Base-by-base conservation (phyloP, 73 alveolate species). In the Halteria grandinella region DNA sequence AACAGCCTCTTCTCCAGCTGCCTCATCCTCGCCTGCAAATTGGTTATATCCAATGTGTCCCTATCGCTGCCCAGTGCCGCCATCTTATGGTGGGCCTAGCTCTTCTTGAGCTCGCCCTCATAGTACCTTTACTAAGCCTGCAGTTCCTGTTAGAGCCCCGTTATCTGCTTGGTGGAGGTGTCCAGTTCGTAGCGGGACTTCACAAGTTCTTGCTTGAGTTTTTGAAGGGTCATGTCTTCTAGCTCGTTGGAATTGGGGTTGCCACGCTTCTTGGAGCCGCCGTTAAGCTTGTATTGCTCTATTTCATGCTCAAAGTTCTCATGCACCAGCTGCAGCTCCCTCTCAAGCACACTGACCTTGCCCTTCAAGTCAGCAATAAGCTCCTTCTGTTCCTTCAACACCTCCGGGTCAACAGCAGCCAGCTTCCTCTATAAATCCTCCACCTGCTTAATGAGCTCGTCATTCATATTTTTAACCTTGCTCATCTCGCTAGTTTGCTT, bases 301-400 rank as follows among this genome's bases (percentile, higher is more conserved):
- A 66, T 20, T 25, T 66, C 80, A 20, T 47, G 43, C 39, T 66
- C 63, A 10, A 66, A 12, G 5, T 17, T 45, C 6, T 41, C 66
- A 44, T 66, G 66, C 8, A 44, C 37, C n/a, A 29, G 24, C 32
- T 66, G 21, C 15, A 66, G 39, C 29, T 66, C 80, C 32, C 52
- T 44, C 21, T 66, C 80, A 5, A 66, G 53, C 4, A 66, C 32
- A 7, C 28, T 66, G 32, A 66, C 80, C 28, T 66, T 66, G 25
- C 43, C 29, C 21, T 66, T 66, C 14, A 66, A 31, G 29, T 66
- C 80, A 44, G 43, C 32, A 4, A 66, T 66, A 23, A 66, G 39
- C 17, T 66, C 80, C 47, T 57, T 41, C 52, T 66, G 29, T 43
- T 66, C 80, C 29, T 66, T 66, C 63, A 66, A 1, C 15, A 66